Conservation (phyloP, 2,329 filamentous ascomycete species). For the Ophiognomonia clavigignenti-juglandacearum region DNA sequence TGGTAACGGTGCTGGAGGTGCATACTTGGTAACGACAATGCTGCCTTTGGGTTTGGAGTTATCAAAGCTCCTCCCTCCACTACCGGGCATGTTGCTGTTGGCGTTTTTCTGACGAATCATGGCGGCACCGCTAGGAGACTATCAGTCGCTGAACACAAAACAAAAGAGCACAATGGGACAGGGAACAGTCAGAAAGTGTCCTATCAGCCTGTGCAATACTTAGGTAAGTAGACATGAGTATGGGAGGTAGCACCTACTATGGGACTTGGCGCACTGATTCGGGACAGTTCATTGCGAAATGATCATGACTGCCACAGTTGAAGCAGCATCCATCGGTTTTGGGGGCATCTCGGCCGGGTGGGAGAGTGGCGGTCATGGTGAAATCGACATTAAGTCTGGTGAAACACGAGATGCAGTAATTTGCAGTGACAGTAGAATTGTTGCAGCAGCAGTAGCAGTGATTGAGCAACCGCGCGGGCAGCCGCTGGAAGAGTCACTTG, state of each 20-base stretch:
- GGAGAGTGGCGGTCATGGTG: slow-evolving; percentile 19
- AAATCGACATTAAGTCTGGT: slow-evolving; percentile 14
- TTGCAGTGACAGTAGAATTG: too few species aligned
- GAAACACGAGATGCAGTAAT: not conserved
- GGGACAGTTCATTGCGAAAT: slow-evolving; percentile 50
- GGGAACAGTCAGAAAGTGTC: too few species aligned
- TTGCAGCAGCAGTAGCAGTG: too few species aligned
- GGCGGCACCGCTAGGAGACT: slow-evolving; percentile 20
- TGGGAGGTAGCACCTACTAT: slow-evolving; percentile 37
- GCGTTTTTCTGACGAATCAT: slow-evolving; percentile 21
- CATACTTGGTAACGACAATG: slow-evolving; percentile 33
- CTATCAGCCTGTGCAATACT: not conserved
- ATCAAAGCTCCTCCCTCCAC: slow-evolving; percentile 23
- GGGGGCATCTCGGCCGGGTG: slow-evolving; percentile 24
- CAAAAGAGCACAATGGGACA: not conserved
- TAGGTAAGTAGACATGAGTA: not conserved
- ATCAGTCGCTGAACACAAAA: slow-evolving; percentile 11
- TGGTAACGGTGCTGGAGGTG: slow-evolving; percentile 22
- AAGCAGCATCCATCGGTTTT: slow-evolving; percentile 40
- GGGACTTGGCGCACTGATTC: slow-evolving; percentile 42
- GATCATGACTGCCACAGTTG: slow-evolving; percentile 46
- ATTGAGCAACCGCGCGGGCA: not conserved
- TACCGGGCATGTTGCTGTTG: slow-evolving; percentile 6
- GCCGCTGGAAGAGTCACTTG: too few species aligned
- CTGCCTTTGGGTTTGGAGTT: slow-evolving; percentile 30